Evolutionary conservation across 2,329 filamentous ascomycete species (phyloP).

Genomic region (Cladosporium cucumerinum): DNA sequence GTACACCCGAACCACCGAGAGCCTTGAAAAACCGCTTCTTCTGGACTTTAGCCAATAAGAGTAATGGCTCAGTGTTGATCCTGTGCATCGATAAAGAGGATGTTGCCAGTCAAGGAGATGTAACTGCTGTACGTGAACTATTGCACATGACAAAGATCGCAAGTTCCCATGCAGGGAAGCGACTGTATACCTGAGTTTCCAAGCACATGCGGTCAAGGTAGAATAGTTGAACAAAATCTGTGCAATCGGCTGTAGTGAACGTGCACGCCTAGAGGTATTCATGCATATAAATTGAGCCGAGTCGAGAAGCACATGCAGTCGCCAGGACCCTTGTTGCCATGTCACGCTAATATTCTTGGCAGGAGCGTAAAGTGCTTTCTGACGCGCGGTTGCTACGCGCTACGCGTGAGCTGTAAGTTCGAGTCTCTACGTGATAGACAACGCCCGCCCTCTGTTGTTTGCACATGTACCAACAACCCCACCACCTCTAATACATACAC

Average conservation of each 20-base stretch:
- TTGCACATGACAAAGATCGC: not conserved
- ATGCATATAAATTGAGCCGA: not conserved
- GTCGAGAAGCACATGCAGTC: not conserved
- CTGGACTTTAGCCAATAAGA: too few species aligned
- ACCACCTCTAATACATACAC: not conserved
- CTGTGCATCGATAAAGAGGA: too few species aligned
- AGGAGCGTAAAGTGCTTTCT: not conserved
- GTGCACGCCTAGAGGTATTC: not conserved
- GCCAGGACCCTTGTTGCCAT: not conserved
- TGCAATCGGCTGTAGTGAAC: not conserved
- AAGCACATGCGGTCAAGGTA: not conserved
- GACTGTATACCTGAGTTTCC: not conserved
- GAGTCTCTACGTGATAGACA: not conserved
- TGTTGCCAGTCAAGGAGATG: too few species aligned
- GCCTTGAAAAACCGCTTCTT: too few species aligned
- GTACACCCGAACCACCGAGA: not conserved
- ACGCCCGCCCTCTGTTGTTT: conserved; percentile 1
- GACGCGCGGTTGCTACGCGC: not conserved
- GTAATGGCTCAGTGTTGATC: too few species aligned
- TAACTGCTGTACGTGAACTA: not conserved
- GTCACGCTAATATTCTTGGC: not conserved
- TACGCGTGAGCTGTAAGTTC: not conserved
- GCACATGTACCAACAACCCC: conserved; percentile 13
- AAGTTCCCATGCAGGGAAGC: not conserved
- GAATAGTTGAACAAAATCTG: too few species aligned